phyloP scores from a whole-genome alignment of 2,329 filamentous ascomycete species.

The Macrophomina tecta region DNA sequence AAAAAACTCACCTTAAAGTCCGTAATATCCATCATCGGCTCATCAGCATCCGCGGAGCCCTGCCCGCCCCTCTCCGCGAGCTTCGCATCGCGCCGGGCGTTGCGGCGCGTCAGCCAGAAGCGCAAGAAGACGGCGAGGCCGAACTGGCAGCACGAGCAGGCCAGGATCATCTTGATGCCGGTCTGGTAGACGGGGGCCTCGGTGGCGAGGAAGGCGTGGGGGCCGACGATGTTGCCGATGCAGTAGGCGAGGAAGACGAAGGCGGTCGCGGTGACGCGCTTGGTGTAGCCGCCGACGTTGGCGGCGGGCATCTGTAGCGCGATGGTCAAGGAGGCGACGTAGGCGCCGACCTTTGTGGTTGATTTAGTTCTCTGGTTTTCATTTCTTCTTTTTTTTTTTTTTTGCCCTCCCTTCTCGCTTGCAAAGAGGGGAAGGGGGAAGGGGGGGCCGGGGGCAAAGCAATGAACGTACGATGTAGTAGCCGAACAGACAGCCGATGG shows the following conservation, averaged over 20 bases:
- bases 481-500: conserved; percentile 57
- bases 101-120: conserved; percentile 45
- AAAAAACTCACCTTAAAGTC: conserved; percentile 25
- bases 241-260: conserved; percentile 56
- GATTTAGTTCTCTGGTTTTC: no score
- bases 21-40: conserved; percentile 20
- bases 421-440: not conserved
- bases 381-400: no score
- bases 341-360: conserved; percentile 43
- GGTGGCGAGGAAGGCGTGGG: conserved; percentile 52
- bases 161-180: conserved; percentile 59
- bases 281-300: conserved; percentile 57
- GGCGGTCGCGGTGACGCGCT: conserved; percentile 53
- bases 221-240: conserved; percentile 55
- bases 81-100: conserved; percentile 46
- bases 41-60: not conserved
- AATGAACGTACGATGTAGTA: conserved; percentile 54
- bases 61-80: conserved; percentile 5
- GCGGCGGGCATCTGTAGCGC: conserved; percentile 60
- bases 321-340: conserved; percentile 59
- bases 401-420: no score
- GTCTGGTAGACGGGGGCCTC: conserved; percentile 59
- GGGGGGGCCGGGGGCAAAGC: not conserved
- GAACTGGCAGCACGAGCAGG: conserved; percentile 53
- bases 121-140: conserved; percentile 45